A percentile compares a stretch with the other conserved stretches of the same genome.
These are phyloP conservation scores for Lecanoromycetidae sp. DNA, from an alignment of 2,329 filamentous ascomycete genomes.

Conservation along the genomic window DNA sequence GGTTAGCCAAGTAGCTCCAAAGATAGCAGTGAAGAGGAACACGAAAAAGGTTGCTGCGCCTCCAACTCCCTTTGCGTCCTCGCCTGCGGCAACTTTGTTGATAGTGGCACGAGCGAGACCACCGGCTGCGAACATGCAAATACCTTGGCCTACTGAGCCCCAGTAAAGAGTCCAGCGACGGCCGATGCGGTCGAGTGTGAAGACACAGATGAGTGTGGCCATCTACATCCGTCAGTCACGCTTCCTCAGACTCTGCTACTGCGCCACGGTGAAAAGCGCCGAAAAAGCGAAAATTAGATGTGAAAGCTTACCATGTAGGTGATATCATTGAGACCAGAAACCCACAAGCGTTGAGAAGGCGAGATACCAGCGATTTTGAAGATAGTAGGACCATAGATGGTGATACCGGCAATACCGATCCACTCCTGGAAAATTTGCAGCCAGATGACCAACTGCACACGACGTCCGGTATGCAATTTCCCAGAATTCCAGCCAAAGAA, in stretches of 20 bases:
- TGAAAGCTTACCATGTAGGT: slow-evolving; percentile 23
- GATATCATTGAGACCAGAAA: slow-evolving; percentile 23
- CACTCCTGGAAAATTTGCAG: slow-evolving; percentile 25
- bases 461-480: slow-evolving; percentile 22
- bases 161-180: slow-evolving; percentile 27
- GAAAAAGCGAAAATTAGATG: neutral
- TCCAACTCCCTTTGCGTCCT: slow-evolving; percentile 45
- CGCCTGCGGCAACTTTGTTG: slow-evolving; percentile 51
- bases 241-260: neutral
- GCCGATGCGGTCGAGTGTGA: slow-evolving; percentile 29
- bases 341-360: slow-evolving; percentile 22
- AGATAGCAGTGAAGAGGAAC: slow-evolving; percentile 46
- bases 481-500: slow-evolving; percentile 22
- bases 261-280: neutral
- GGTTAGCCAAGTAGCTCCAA: slow-evolving; percentile 43
- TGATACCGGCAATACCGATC: slow-evolving; percentile 25
- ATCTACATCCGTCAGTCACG: slow-evolving; percentile 3
- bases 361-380: slow-evolving; percentile 23
- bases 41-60: slow-evolving; percentile 50
- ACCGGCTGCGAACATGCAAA: slow-evolving; percentile 25
- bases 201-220: slow-evolving; percentile 23
- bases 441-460: slow-evolving; percentile 25
- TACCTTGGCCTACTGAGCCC: slow-evolving; percentile 24
- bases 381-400: slow-evolving; percentile 23
- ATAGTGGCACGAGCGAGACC: slow-evolving; percentile 19